Percentiles rank a stretch among this genome's conserved stretches.
Evolutionary conservation across 345 rosid genomes (phyloP).

Genomic region (Garcia nutans): DNA sequence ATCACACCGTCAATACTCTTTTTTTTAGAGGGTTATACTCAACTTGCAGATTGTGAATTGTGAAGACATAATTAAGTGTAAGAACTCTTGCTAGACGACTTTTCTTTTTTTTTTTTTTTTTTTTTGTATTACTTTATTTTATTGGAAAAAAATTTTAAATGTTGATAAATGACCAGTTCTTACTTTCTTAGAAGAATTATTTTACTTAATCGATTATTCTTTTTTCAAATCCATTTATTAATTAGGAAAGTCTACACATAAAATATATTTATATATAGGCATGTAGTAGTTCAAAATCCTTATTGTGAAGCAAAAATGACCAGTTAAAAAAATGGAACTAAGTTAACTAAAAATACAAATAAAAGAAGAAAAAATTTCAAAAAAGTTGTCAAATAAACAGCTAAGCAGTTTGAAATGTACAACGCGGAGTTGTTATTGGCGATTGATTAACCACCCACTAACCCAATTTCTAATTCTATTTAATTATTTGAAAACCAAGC

Average conservation of each 20-base stretch:
- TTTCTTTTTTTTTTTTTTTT: background rate
- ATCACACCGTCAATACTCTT: slow-evolving; percentile 13
- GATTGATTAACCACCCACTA: background rate
- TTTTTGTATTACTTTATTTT: no score
- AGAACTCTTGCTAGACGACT: background rate
- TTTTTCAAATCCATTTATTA: no score
- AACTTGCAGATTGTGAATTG: background rate
- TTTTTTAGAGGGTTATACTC: background rate
- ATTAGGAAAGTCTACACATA: no score
- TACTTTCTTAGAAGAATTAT: no score
- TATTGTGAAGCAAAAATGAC: no score
- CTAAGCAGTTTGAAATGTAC: slow-evolving; percentile 17
- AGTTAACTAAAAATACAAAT: background rate
- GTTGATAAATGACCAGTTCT: no score
- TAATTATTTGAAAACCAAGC: background rate
- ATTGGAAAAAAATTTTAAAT: no score
- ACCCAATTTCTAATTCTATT: background rate
- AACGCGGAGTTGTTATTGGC: background rate
- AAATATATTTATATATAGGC: no score
- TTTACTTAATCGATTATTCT: no score
- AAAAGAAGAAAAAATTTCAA: background rate
- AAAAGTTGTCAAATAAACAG: slow-evolving; percentile 11
- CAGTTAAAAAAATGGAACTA: background rate
- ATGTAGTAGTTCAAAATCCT: no score
- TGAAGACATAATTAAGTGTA: background rate